Base-by-base conservation (phyloP, 345 rosid species). In the Hirschfeldia incana region DNA sequence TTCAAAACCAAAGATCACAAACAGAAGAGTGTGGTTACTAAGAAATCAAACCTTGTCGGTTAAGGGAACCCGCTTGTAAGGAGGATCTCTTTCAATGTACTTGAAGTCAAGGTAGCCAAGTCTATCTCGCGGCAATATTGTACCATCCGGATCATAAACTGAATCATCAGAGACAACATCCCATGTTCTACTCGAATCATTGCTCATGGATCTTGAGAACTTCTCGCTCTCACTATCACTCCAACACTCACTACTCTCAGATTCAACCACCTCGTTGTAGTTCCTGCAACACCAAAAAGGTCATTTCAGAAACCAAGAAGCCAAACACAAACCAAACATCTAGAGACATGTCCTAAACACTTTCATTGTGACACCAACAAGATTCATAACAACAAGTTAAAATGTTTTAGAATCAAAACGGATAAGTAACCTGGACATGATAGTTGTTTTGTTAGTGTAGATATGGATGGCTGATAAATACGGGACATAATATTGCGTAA, bases 191-290 rank as follows among this genome's bases (percentile, higher is more conserved):
- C 84, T 85, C 1, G 94, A 91, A 68, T 89, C 84, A 76, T 88
- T 83, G 62, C 83, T 80, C 79, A 69, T 9, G 1, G 83, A 74
- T 13, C 83, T 69, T 49, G 83, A 80, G 61, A 81, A 7, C 85
- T 91, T 95, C 36, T 93, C 99, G 61, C 88, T 88, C 72, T 67
- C 86, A 49, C 91, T 85, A 29, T 88, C 95, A 36, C 91, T 92
- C 82, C 91, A 88, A 85, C 88, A 82, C 8, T 82, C 86, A 55
- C 91, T 89, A 16, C 86, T 82, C 75, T 88, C 94, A 37, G 85
- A 57, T 51, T 89, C 94, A 64, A 69, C 75, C 0, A 28, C 77
- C 65, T 79, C 87, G 44, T 46, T 80, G 11, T 37, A 78, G 80
- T 57, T 84, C 87, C 87, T 85, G 49, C 55, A n/a, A 49, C 16